A percentile compares a stretch with the other conserved stretches of the same genome.
These are phyloP conservation scores for Fusarium scirpi DNA, from an alignment of 2,329 filamentous ascomycete species.

Conservation along the genomic window DNA sequence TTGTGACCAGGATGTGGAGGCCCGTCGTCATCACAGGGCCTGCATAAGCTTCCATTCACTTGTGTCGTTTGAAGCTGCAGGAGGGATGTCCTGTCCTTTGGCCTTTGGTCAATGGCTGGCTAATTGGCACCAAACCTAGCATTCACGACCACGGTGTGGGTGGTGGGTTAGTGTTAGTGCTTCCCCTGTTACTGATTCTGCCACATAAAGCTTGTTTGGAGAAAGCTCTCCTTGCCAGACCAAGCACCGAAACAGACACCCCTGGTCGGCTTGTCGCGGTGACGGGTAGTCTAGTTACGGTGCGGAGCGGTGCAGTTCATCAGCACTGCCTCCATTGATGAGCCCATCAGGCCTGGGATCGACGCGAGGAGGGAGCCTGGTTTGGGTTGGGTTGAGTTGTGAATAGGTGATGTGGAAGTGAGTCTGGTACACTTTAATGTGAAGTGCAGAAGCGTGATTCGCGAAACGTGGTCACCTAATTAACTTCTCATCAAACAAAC, in stretches of 20 bases:
- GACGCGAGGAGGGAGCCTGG: slow-evolving; percentile 39
- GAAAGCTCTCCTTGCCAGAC: slow-evolving; percentile 41
- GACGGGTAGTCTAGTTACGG: slow-evolving; percentile 27
- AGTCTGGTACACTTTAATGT: slow-evolving; percentile 11
- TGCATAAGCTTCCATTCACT: slow-evolving; percentile 40
- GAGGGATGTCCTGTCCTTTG: neutral
- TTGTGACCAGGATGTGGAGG: slow-evolving; percentile 33
- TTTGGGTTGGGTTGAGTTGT: slow-evolving; percentile 26
- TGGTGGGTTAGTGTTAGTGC: slow-evolving; percentile 35
- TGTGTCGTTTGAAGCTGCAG: slow-evolving; percentile 25
- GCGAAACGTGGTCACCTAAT: slow-evolving; percentile 34
- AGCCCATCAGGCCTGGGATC: slow-evolving; percentile 45
- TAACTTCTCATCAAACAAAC: slow-evolving; percentile 17
- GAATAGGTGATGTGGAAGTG: slow-evolving; percentile 31
- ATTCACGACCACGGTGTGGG: slow-evolving; percentile 19
- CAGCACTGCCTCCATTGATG: slow-evolving; percentile 49
- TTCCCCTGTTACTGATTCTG: slow-evolving; percentile 43
- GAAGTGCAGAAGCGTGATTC: slow-evolving; percentile 36
- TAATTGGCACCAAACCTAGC: slow-evolving; percentile 18
- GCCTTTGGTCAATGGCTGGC: neutral
- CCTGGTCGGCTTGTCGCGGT: slow-evolving; percentile 40
- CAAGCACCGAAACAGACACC: slow-evolving; percentile 42
- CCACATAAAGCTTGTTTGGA: slow-evolving; percentile 49
- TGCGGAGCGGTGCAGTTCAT: slow-evolving; percentile 28
- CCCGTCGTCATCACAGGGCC: slow-evolving; percentile 45